Base-by-base conservation (phyloP, 768 basidiomycete species). In the Trametes coccinea region DNA sequence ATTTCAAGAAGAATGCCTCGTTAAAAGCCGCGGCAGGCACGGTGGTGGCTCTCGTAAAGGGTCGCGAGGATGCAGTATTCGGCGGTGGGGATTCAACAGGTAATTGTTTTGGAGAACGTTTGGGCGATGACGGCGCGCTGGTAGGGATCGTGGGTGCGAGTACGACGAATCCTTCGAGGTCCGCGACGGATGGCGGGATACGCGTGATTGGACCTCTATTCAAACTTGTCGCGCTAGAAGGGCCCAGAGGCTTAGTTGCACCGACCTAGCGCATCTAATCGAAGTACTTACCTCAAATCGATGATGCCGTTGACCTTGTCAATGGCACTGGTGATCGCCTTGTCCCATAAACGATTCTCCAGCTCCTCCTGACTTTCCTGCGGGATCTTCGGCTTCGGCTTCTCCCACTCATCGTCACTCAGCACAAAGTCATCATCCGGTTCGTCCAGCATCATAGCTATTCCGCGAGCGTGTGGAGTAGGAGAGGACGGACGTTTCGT, bases 231-330 rank as follows among this genome's bases (percentile, higher is more conserved):
- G 43, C 40, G 13, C 53, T 58, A 8, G 5, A 13, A 31, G 9
- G 4, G 8, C 3, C 45, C 16, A 46, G n/a, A 46, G 10, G 4
- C 10, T 17, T 46, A 46, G 22, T 37, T 22, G 22, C 22, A 22
- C 22, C 22, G 22, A 22, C 22, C 22, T 22, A 22, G 22, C 22
- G 22, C 22, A 22, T 22, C 22, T 22, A 22, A 22, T 37, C 34
- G 11, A 37, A 51, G 43, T 39, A 74, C 77, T 49, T 70, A 87
- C 88, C 77, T 78, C n/a, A 90, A 74, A 53, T 82, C 76, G 56
- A 89, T 80, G 49, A 74, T 73, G 8, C 84, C 82, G 53, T 79
- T 72, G 3, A 78, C 81, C 3, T 73, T 75, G 58, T 85, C 80
- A 30, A 86, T 74, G 0, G 80, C 79, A 14, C 67, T 66, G 0